Evolutionary conservation across 2,329 filamentous ascomycete genomes (phyloP).

Genomic region (Fulvia fulva): DNA sequence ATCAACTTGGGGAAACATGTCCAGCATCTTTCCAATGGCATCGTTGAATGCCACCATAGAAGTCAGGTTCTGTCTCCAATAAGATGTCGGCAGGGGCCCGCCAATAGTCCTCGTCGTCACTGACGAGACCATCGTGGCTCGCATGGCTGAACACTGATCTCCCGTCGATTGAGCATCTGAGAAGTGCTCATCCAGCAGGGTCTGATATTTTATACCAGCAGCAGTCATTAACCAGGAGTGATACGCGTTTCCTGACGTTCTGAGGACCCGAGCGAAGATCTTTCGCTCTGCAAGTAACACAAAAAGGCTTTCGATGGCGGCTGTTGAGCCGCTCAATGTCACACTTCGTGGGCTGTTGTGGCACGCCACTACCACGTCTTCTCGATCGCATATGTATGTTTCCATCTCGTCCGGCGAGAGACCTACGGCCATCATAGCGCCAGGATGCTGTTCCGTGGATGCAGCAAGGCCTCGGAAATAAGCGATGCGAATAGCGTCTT

Average conservation of each 20-base stretch:
- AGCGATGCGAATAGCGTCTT: slow-evolving; percentile 10
- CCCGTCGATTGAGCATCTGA: not conserved
- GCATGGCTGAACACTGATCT: not conserved
- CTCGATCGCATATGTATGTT: slow-evolving; percentile 16
- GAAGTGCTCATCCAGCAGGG: no score
- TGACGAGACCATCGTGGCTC: not conserved
- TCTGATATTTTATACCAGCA: no score
- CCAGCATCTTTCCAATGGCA: not conserved
- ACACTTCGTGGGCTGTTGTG: slow-evolving; percentile 40
- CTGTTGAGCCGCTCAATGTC: slow-evolving; percentile 38
- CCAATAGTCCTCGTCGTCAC: no score
- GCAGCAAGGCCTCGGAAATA: slow-evolving; percentile 13
- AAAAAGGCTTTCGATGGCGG: slow-evolving; percentile 38
- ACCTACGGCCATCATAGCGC: slow-evolving; percentile 34
- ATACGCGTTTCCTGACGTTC: no score
- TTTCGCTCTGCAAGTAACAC: no score
- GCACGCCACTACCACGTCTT: slow-evolving; percentile 31
- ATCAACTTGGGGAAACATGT: not conserved
- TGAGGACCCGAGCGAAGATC: no score
- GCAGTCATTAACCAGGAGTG: no score
- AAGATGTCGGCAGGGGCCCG: no score
- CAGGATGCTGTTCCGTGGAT: slow-evolving; percentile 2
- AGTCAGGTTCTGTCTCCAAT: not conserved
- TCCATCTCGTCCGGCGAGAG: slow-evolving; percentile 21
- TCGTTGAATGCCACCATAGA: not conserved